phyloP scores from a whole-genome alignment of 75 land plant species.

The Pseudotsuga menziesii region DNA sequence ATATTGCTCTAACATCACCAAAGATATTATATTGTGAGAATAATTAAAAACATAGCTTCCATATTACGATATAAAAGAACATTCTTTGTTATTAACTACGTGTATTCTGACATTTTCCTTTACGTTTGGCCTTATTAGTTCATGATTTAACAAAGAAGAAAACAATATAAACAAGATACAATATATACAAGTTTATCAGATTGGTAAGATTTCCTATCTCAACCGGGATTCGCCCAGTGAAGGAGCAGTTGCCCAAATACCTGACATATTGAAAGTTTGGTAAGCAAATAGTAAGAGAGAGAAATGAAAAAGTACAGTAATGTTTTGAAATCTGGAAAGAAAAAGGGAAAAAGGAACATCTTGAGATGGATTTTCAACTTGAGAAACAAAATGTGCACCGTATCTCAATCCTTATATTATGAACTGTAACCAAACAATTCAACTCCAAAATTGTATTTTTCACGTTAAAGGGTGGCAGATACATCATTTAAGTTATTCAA shows the following conservation, averaged over 20 bases:
- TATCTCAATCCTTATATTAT: not conserved
- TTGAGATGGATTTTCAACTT: not conserved
- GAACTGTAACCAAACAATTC: not conserved
- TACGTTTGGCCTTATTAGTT: not conserved
- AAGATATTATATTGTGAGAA: not conserved
- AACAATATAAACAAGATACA: not conserved
- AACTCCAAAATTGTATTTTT: not conserved
- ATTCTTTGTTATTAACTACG: not conserved
- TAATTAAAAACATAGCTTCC: not conserved
- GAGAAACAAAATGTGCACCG: not conserved
- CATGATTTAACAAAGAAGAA: not conserved
- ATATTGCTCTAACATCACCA: not conserved
- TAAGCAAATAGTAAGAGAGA: not conserved
- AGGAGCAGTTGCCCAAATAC: conserved; percentile 10
- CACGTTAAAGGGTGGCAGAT: not conserved
- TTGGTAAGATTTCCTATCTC: conserved; percentile 5
- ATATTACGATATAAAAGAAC: not conserved
- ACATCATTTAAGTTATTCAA: not conserved
- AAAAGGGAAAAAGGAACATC: not conserved
- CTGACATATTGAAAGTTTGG: not conserved
- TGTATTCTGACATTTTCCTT: not conserved
- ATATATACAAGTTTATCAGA: not conserved
- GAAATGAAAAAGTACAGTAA: not conserved
- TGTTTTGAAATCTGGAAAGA: not conserved
- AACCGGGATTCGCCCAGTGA: not conserved